Evolutionary conservation across 2,329 filamentous ascomycete species (phyloP).

Genomic region (Cordyceps tenuipes): DNA sequence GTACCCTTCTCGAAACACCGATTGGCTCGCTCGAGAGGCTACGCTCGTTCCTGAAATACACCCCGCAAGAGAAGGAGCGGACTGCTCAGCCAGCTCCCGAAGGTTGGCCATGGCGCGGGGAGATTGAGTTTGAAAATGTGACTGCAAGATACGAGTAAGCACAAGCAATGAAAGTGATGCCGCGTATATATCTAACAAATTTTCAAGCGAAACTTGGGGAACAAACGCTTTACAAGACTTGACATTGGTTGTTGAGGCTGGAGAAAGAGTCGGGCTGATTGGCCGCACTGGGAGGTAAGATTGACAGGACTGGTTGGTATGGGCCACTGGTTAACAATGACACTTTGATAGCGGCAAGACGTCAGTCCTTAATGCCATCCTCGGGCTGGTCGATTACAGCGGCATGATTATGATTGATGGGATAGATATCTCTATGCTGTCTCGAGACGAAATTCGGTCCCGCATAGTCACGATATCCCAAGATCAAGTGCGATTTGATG

Average conservation of each 20-base stretch:
- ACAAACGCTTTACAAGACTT: background rate
- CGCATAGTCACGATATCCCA: slow-evolving; percentile 36
- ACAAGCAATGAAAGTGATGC: too few species aligned
- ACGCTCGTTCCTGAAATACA: background rate
- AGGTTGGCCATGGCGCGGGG: background rate
- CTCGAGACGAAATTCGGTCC: slow-evolving; percentile 31
- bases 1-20: background rate
- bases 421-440: slow-evolving; percentile 30
- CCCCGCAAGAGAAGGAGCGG: background rate
- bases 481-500: slow-evolving; percentile 35
- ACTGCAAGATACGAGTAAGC: background rate
- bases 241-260: background rate
- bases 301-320: too few species aligned
- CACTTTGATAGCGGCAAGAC: slow-evolving; percentile 2
- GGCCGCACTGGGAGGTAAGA: background rate
- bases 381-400: slow-evolving; percentile 4
- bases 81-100: too few species aligned
- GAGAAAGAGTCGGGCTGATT: slow-evolving; percentile 4
- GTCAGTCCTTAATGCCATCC: slow-evolving; percentile 1
- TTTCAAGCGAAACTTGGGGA: background rate
- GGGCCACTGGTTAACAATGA: too few species aligned
- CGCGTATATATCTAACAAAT: too few species aligned
- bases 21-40: slow-evolving; percentile 2
- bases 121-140: background rate
- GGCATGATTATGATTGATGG: slow-evolving; percentile 33